Base-by-base conservation (phyloP, 2,329 filamentous ascomycete species). In the Arthroderma uncinatum region DNA sequence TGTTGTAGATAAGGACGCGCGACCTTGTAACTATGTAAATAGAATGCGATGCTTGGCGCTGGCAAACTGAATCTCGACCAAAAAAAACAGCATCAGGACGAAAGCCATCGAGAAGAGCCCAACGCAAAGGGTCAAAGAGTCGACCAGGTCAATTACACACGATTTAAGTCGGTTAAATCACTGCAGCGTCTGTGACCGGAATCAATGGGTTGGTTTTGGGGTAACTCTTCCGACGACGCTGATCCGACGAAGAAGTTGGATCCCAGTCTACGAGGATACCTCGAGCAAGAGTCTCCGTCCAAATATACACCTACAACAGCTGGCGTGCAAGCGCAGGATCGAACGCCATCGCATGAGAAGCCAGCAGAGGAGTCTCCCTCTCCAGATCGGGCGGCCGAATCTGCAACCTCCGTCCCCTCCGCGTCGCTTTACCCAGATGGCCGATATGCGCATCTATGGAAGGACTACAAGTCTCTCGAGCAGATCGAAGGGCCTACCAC, bases 391-490 rank as follows among this genome's bases (percentile, higher is more conserved):
- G 60, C 59, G 59, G 55, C 59, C 55, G 56, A 54, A 34, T 21
- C 34, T 34, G 57, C 63, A 40, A 30, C 68, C 59, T 70, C 74
- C 36, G 65, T 73, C n/a, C 69, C 70, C 48, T 55, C 68, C 37
- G 76, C 82, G 63, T 85, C 82, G 12, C 75, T 85, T 16, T 87
- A 78, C 66, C 79, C 80, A 66, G 85, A 88, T 68, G 84, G 84
- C 61, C 81, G 85, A 59, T 88, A 87, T 72, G 89, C 91, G 57
- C 82, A 97, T 69, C 78, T 98, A 33, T 98, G 93, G 93, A 92
- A 90, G 73, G 89, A 82, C 58, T 98, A 98, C 78, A 81, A 81
- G 58, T 85, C 92, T 7, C 82, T 87, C 55, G 69, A 77, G 36
- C 78, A 86, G 57, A 74, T 94, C 59, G 85, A 92, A 66, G 82